These are phyloP conservation scores for Cryptosporidium muris DNA, from an alignment of 169 alveolate species.

Conservation along the genomic window DNA sequence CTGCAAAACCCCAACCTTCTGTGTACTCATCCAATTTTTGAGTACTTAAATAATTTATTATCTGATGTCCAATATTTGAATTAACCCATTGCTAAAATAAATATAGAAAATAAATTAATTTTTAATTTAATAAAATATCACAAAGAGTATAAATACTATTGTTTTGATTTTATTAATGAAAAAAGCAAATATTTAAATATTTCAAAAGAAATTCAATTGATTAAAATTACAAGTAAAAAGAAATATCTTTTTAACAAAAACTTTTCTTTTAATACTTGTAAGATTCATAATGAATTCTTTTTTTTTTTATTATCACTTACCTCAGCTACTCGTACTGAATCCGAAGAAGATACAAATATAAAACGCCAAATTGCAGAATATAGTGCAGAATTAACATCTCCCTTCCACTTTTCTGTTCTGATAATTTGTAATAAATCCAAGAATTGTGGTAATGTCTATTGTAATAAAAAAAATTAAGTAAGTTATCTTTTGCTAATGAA, in stretches of 20 bases:
- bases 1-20: slow-evolving; percentile 71
- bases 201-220: neutral
- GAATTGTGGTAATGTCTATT: slow-evolving; percentile 37
- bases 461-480: neutral
- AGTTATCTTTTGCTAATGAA: neutral
- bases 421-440: slow-evolving; percentile 15
- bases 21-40: slow-evolving; percentile 41
- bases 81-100: slow-evolving; percentile 42
- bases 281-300: neutral
- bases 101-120: neutral
- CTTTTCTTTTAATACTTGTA: too few relatives aligned
- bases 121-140: neutral
- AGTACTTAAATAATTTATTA: slow-evolving; percentile 2
- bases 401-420: neutral
- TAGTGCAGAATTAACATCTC: slow-evolving; percentile 18
- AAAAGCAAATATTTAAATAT: neutral
- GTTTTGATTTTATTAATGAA: too few relatives aligned
- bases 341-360: slow-evolving; percentile 61
- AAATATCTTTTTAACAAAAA: neutral
- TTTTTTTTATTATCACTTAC: slow-evolving; percentile 5
- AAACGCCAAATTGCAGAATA: slow-evolving; percentile 37
- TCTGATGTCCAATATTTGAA: slow-evolving; percentile 33
- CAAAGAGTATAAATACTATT: neutral
- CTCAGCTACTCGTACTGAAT: slow-evolving; percentile 34
- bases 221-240: neutral